Evolutionary conservation across 495 filamentous ascomycete genomes (phyloP).

Genomic region (Aspergillus bertholletiae): DNA sequence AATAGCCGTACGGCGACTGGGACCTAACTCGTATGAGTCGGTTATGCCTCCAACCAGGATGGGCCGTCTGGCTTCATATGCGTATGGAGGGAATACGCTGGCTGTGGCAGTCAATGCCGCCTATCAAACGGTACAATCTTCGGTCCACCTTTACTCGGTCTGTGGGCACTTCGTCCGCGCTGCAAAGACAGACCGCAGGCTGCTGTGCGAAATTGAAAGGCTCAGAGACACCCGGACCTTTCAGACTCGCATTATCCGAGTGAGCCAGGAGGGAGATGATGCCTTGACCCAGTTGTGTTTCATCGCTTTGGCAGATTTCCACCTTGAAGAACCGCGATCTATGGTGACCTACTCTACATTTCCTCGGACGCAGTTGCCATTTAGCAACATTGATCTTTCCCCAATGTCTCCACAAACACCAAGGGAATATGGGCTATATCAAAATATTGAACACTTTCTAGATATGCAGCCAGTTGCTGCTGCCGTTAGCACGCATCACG

Average conservation of each 20-base stretch:
- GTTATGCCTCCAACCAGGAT: constrained; percentile 5
- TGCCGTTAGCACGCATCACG: not conserved
- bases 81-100: constrained; percentile 12
- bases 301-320: constrained; percentile 14
- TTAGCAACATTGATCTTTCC: no score
- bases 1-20: constrained; percentile 6
- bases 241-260: constrained; percentile 9
- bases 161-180: constrained; percentile 9
- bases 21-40: constrained; percentile 4
- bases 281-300: constrained; percentile 5
- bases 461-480: not conserved
- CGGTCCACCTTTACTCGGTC: constrained; percentile 12
- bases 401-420: not conserved
- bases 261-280: constrained; percentile 1
- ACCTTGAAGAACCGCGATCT: constrained; percentile 8
- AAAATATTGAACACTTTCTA: not conserved
- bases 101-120: constrained; percentile 13
- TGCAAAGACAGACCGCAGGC: not conserved
- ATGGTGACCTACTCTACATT: constrained; percentile 11
- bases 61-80: constrained; percentile 5
- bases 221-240: constrained; percentile 9
- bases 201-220: constrained; percentile 7
- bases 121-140: constrained; percentile 6
- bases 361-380: not conserved
- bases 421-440: constrained; percentile 1